phyloP scores from a whole-genome alignment of 164 flowering plant species.

The Vitis labrusca region DNA sequence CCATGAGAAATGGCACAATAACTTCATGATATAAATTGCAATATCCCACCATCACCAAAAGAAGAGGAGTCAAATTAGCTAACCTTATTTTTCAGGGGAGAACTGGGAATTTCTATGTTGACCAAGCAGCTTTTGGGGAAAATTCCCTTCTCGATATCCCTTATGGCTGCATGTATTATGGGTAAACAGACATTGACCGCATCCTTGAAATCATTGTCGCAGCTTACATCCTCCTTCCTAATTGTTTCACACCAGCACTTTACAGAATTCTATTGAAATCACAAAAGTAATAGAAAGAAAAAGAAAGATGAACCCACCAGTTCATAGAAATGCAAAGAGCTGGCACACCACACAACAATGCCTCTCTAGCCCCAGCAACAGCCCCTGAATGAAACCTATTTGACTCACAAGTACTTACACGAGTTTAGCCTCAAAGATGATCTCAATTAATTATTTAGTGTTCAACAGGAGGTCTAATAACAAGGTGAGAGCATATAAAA shows the following conservation, averaged over 20 bases:
- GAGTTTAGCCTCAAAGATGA: too few relatives aligned
- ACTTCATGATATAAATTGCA: too few relatives aligned
- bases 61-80: background rate
- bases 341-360: constrained; percentile 20
- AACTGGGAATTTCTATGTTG: constrained; percentile 11
- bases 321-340: constrained; percentile 16
- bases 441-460: too few relatives aligned
- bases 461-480: too few relatives aligned
- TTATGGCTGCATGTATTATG: constrained; percentile 4
- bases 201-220: constrained; percentile 9
- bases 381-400: constrained; percentile 17
- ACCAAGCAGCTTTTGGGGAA: constrained; percentile 10
- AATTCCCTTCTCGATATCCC: constrained; percentile 4
- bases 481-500: too few relatives aligned
- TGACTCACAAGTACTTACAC: background rate
- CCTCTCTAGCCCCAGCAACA: constrained; percentile 21
- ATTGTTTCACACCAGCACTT: background rate
- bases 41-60: too few relatives aligned
- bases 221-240: constrained; percentile 17
- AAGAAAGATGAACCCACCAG: constrained; percentile 6
- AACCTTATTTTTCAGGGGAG: constrained; percentile 13
- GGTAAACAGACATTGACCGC: constrained; percentile 13
- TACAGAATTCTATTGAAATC: too few relatives aligned
- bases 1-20: too few relatives aligned
- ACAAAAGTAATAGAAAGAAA: background rate